phyloP scores from a whole-genome alignment of 306 rosid genomes.

The Rosa persica region DNA sequence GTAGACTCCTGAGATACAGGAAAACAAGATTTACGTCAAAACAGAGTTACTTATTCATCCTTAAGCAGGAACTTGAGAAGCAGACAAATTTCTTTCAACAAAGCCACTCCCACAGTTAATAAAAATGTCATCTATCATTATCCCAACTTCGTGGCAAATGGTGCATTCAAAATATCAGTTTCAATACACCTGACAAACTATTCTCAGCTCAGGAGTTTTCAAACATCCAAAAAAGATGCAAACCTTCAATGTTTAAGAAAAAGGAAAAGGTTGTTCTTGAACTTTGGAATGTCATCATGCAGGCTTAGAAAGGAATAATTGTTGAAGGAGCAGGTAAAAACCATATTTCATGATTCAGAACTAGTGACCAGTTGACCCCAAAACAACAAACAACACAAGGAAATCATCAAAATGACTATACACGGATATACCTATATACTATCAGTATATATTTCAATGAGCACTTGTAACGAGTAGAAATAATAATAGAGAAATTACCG shows the following conservation, averaged over 20 bases:
- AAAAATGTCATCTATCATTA: not conserved
- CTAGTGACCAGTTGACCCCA: not conserved
- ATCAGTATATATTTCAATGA: not conserved
- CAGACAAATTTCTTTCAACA: not conserved
- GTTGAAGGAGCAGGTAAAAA: not conserved
- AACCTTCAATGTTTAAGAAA: not conserved
- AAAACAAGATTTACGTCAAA: constrained; percentile 26
- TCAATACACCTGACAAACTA: not conserved
- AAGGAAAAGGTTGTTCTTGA: not conserved
- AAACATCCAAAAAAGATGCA: not conserved
- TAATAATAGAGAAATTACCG: constrained; percentile 53
- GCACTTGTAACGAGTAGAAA: not conserved
- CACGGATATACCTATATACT: not conserved
- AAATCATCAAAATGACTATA: not conserved
- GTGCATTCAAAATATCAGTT: not conserved
- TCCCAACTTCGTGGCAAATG: not conserved
- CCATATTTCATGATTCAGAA: not conserved
- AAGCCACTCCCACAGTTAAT: not conserved
- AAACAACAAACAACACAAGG: not conserved
- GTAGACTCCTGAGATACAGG: constrained; percentile 55
- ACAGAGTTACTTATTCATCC: not conserved
- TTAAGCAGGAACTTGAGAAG: not conserved
- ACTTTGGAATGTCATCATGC: not conserved
- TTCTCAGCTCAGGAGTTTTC: not conserved
- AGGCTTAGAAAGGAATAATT: not conserved